Base-by-base conservation (phyloP, 768 basidiomycete genomes). In the Tulasnella sp. region DNA sequence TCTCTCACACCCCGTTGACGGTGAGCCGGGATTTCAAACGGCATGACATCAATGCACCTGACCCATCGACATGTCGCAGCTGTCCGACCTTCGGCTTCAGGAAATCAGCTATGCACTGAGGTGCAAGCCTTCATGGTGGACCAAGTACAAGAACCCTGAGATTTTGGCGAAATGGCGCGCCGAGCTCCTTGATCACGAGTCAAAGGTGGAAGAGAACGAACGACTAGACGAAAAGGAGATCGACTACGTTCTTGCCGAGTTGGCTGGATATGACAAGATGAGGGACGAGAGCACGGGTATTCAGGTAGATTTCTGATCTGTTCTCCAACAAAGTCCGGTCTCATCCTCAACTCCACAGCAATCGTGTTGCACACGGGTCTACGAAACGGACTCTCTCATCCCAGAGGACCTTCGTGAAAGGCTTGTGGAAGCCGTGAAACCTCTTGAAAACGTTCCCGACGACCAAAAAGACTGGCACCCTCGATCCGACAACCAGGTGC, bases 381-480 rank as follows among this genome's bases (percentile, higher is more conserved):
- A 70, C 75, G n/a, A 81, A 9, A 85, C 85, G 1, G 85, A 86
- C 78, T 77, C 77, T 29, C 83, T 85, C 13, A 80, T 86, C 35
- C 80, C 85, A 0, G 26, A 37, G 3, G 77, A 82, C 11, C 69
- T 85, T 29, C 81, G 81, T 26, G 57, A 79, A 11, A 79, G 73
- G 39, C 81, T 86, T 13, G 80, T 83, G 16, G 51, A 80, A 6
- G 84, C 81, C n/a, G 81, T 83, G 20, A 75, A 61, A 6, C 35
- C 75, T 7, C 85, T 87, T 44, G 86, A 88, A 79, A 79, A 83
- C 69, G 82, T 86, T 6, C 83, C 85, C 0, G 85, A 84, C 4
- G 81, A 81, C 0, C 37, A 82, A 74, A 85, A 84, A 57, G 87
- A 88, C 80, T 88, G 87, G 87, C 87, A 88, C 79, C 87, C 87